Percentiles rank a stretch among this genome's conserved stretches.
These are phyloP conservation scores for Neoarthrinium moseri DNA, from an alignment of 2,329 filamentous ascomycete species.

Conservation along the genomic window DNA sequence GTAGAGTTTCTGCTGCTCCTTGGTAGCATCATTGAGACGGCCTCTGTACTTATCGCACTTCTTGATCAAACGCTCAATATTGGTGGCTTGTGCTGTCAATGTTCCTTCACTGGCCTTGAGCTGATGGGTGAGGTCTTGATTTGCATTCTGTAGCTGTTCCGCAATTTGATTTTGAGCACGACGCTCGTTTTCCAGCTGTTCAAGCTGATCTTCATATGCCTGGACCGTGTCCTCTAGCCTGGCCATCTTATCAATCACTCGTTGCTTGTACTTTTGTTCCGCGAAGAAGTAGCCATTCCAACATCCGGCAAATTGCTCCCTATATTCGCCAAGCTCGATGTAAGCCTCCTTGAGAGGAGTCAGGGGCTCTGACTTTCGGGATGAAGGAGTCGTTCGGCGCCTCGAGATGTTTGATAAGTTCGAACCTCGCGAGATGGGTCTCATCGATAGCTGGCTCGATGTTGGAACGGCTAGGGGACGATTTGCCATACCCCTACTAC, in stretches of 20 bases:
- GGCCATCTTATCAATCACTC: background rate
- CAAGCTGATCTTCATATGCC: background rate
- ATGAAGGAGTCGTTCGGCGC: background rate
- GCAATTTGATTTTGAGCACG: background rate
- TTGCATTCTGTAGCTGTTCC: background rate
- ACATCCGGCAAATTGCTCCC: background rate
- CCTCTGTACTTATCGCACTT: conserved; percentile 2
- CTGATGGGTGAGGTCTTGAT: background rate
- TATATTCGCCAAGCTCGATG: background rate
- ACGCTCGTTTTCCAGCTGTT: background rate
- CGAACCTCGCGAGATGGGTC: background rate
- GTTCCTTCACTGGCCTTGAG: background rate
- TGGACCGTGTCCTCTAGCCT: background rate
- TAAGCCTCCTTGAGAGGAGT: background rate
- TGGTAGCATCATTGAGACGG: background rate
- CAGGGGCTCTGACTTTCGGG: background rate
- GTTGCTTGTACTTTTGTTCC: background rate
- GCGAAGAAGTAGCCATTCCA: background rate
- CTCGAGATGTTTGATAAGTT: conserved; percentile 2
- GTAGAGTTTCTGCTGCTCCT: conserved; percentile 11
- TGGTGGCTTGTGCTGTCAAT: background rate
- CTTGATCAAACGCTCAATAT: background rate
- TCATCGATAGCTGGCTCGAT: background rate
- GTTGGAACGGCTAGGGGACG: background rate
- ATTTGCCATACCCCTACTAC: background rate